Evolutionary conservation across 306 rosid genomes (phyloP), one percentile per base, ranked within the genome.

Genomic region (Cucumis cinereus): DNA sequence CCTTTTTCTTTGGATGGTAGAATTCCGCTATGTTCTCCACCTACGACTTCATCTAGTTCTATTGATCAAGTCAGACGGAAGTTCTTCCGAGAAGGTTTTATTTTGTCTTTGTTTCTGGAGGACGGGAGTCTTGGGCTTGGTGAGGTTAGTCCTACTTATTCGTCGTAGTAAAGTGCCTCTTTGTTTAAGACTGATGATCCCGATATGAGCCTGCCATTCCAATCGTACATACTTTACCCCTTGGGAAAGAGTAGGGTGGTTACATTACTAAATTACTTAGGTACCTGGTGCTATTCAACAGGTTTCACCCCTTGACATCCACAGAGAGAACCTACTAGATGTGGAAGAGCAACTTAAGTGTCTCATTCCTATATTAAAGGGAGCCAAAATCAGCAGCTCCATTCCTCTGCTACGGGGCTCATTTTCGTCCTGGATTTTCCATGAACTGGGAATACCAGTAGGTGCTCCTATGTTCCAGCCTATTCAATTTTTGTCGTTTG

Each of bases 111-210:
- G 83, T 86, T 67, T 81, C 93, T 93, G 58, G 97, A 88, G 83
- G 97, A 91, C 80, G 98, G 97, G 58, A 86, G 86, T 77, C 80
- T 82, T 75, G 98, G 97, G 82, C 85, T 79, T 87, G 98, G 98
- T 55, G 98, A 93, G 98, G 98, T 91, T 82, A 76, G 93, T 84
- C 68, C 80, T 57, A 14, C 19, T 74, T 81, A 61, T 15, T 76
- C 73, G 11, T 57, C 30, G 6, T 38, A 20, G 57, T 33, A 24
- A 36, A 23, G 56, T 69, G 22, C 36, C 33, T 22, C 57, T 69
- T 69, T 69, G 45, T 69, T 35, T 22, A 16, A 45, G 22, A 69
- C 15, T 60, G 28, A 16, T 40, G 58, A 4, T 68, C n/a, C 78
- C 10, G 57, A 53, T 43, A 47, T 63, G 13, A 50, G 23, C 61